Evolutionary conservation across 768 basidiomycete genomes (phyloP).

Genomic region (Ramaria rubella): DNA sequence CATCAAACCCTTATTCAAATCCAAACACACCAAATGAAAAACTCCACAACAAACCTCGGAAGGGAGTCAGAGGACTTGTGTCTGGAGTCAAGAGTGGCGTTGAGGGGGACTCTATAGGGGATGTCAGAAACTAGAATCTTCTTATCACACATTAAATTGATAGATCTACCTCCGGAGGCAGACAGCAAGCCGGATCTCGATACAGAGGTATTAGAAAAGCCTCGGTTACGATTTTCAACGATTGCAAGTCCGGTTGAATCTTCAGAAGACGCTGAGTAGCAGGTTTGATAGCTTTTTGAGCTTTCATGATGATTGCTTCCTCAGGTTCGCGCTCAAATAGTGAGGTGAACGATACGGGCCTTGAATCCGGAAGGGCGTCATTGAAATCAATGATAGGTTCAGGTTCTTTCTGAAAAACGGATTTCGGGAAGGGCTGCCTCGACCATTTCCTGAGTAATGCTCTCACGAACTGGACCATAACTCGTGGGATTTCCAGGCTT

Average conservation of each 20-base stretch:
- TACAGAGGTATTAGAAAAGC: neutral
- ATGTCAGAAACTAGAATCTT: neutral
- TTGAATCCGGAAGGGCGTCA: neutral
- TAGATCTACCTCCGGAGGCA: neutral
- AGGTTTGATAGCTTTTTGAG: neutral
- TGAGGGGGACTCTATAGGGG: slow-evolving; percentile 5
- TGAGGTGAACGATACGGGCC: neutral
- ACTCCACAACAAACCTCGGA: neutral
- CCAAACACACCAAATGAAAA: neutral
- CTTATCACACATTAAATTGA: neutral
- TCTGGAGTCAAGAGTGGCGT: neutral
- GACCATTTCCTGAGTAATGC: neutral
- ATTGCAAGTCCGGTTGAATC: neutral
- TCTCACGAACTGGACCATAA: neutral
- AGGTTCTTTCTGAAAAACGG: neutral
- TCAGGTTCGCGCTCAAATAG: neutral
- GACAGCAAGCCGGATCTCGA: neutral
- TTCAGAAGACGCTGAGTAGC: neutral
- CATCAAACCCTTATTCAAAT: neutral
- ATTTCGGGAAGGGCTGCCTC: neutral
- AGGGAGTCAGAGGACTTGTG: neutral
- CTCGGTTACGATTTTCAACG: neutral
- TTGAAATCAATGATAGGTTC: neutral
- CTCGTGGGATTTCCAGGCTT: neutral
- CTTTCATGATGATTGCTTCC: neutral